phyloP scores from a whole-genome alignment of 2,329 filamentous ascomycete genomes.

The Calonectria henricotiae region DNA sequence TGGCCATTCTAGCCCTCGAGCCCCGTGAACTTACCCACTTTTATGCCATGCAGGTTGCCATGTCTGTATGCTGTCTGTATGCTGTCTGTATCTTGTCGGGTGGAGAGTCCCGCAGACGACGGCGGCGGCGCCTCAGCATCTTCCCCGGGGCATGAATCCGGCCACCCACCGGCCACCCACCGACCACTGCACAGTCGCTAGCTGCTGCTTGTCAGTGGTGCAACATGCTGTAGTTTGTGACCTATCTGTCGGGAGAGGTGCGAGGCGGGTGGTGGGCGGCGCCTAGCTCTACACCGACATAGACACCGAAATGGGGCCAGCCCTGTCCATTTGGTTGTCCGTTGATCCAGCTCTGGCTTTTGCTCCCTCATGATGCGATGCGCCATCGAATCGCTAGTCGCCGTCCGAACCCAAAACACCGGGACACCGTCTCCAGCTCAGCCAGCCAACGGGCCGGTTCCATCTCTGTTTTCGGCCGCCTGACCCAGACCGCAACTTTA shows the following conservation, averaged over 20 bases:
- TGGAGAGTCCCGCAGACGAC: conserved; percentile 16
- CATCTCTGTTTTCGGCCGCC: conserved; percentile 2
- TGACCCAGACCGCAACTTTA: conserved; percentile 20
- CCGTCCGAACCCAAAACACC: not conserved
- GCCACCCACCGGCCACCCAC: not conserved
- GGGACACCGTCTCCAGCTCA: conserved; percentile 1
- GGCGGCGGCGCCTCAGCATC: conserved; percentile 9
- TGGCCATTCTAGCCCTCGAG: conserved; percentile 18
- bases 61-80: conserved; percentile 14
- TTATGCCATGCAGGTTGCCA: conserved; percentile 26
- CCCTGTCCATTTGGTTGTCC: not conserved
- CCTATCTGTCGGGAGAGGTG: not conserved
- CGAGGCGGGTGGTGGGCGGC: not conserved
- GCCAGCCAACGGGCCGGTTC: not conserved
- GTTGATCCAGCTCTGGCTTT: conserved; percentile 3
- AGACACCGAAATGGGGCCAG: conserved; percentile 25
- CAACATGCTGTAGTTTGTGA: not conserved
- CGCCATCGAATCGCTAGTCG: not conserved
- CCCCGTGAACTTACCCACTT: conserved; percentile 13
- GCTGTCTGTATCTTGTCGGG: conserved; percentile 10
- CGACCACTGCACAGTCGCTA: not conserved
- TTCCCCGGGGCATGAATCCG: conserved; percentile 8
- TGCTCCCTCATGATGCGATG: not conserved
- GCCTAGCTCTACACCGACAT: conserved; percentile 34
- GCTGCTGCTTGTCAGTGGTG: not conserved